Evolutionary conservation across 2,329 filamentous ascomycete genomes (phyloP), one percentile per base, ranked within the genome.

Genomic region (Furcasterigmium sp.): DNA sequence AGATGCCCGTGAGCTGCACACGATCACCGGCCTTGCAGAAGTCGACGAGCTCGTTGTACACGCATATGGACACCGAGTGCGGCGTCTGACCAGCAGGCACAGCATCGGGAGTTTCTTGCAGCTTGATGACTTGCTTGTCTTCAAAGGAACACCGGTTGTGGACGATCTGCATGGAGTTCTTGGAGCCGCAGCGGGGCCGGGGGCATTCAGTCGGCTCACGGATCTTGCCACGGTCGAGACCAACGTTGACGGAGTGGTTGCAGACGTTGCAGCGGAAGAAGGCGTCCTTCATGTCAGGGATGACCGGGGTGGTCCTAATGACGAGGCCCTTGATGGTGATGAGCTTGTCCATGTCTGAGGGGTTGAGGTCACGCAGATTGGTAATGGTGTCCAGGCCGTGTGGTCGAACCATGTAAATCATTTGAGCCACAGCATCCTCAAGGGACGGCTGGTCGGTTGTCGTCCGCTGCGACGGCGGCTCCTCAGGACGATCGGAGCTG

Each of bases 221-320:
- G 56, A 98, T 98, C 69, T 91, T 93, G 63, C 94, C 93, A 57
- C 93, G 85, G 60, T 98, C 93, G 56, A 98, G 85, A 44, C 90
- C 86, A 43, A 96, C 89, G 50, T 86, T 87, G 48, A 95, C 81
- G 4, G 87, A 91, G 65, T 96, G 89, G 56, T 90, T 89, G 67
- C 93, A 98, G 20, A 91, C 81, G 46, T 89, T 87, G 68, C 93
- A 98, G 50, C 88, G 86, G 79, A 98, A 98, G 69, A 95, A 96
- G 1, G 93, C 93, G 60, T 95, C 88, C 68, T 94, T 96, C 94
- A 98, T 98, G 56, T 98, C 93, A 1, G 93, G 93, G 51, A 98
- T 97, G 51, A 98, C 87, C 1, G 93, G 90, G 0, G 93, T 97
- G 3, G 93, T 87, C 49, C 93, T 84, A 57, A 98, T 98, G 47